Conservation (phyloP, 768 basidiomycete species). For the Panellus pusillus region DNA sequence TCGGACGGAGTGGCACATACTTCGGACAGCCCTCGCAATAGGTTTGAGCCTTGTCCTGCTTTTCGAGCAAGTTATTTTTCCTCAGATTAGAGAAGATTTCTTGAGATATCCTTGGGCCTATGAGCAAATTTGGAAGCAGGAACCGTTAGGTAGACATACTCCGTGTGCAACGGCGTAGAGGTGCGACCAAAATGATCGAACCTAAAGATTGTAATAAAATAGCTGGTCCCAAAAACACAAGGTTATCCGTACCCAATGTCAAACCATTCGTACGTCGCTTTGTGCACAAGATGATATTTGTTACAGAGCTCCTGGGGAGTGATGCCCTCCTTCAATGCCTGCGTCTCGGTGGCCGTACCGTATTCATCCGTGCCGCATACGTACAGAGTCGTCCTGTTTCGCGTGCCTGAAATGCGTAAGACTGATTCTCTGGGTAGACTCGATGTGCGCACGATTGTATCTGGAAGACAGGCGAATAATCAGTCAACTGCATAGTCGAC, state of each 20-base stretch:
- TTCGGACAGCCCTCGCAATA: constrained; percentile 92
- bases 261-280: constrained; percentile 97
- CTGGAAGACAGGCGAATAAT: constrained; percentile 34
- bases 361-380: constrained; percentile 99
- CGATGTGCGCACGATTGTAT: constrained; percentile 53
- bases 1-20: constrained; percentile 35
- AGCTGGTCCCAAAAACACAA: background rate
- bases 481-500: background rate
- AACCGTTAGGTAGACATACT: constrained; percentile 45
- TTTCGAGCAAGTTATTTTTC: constrained; percentile 73
- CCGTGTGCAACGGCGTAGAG: constrained; percentile 84
- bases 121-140: background rate
- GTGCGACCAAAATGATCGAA: constrained; percentile 98
- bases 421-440: background rate
- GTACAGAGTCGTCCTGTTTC: constrained; percentile 89
- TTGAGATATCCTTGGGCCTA: constrained; percentile 74
- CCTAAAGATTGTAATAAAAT: constrained; percentile 36
- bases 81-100: constrained; percentile 84
- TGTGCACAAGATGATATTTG: constrained; percentile 87
- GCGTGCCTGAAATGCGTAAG: constrained; percentile 45
- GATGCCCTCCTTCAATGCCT: constrained; percentile 85
- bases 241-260: constrained; percentile 70
- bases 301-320: constrained; percentile 82
- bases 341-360: constrained; percentile 98
- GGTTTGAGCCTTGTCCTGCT: constrained; percentile 87